phyloP scores from a whole-genome alignment of 805 yeast genomes.

The Cyberlindnera misumaiensis region DNA sequence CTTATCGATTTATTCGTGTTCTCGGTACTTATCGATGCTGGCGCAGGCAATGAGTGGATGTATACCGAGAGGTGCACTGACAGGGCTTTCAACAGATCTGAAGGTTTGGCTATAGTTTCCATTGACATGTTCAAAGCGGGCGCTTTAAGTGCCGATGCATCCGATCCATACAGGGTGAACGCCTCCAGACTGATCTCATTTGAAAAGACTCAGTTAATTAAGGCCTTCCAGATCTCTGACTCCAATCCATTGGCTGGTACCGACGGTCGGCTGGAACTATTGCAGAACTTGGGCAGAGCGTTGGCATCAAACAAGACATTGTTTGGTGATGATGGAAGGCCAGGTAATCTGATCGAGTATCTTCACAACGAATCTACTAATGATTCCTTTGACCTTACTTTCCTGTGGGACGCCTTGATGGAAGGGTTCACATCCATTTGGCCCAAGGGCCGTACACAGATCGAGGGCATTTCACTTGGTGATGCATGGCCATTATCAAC shows the following conservation, averaged over 20 bases:
- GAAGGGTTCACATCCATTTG: conserved; percentile 50
- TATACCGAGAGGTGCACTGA: conserved; percentile 33
- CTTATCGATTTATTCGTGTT: conserved; percentile 52
- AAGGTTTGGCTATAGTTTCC: conserved; percentile 60
- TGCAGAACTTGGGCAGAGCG: conserved; percentile 43
- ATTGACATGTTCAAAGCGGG: conserved; percentile 48
- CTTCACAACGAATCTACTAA: conserved; percentile 22
- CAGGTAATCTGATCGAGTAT: conserved; percentile 50
- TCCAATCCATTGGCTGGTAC: conserved; percentile 46
- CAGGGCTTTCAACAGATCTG: conserved; percentile 38
- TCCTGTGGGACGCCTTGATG: conserved; percentile 50
- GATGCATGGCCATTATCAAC: conserved; percentile 52
- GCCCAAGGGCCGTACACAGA: conserved; percentile 51
- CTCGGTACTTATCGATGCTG: conserved; percentile 60
- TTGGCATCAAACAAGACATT: conserved; percentile 31
- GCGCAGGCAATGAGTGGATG: conserved; percentile 57
- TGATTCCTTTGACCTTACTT: conserved; percentile 34
- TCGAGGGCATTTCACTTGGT: conserved; percentile 48
- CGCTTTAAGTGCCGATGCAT: conserved; percentile 30
- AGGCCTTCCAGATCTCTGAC: conserved; percentile 42
- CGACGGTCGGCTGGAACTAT: conserved; percentile 44
- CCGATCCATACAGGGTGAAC: conserved; percentile 36
- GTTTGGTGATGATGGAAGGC: conserved; percentile 43
- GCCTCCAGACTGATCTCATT: conserved; percentile 34
- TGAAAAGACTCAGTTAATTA: conserved; percentile 28